Percentiles rank a stretch among this genome's conserved stretches.
Evolutionary conservation across 352 stramenopile species (phyloP).

Genomic region (Phytopythium montanum): DNA sequence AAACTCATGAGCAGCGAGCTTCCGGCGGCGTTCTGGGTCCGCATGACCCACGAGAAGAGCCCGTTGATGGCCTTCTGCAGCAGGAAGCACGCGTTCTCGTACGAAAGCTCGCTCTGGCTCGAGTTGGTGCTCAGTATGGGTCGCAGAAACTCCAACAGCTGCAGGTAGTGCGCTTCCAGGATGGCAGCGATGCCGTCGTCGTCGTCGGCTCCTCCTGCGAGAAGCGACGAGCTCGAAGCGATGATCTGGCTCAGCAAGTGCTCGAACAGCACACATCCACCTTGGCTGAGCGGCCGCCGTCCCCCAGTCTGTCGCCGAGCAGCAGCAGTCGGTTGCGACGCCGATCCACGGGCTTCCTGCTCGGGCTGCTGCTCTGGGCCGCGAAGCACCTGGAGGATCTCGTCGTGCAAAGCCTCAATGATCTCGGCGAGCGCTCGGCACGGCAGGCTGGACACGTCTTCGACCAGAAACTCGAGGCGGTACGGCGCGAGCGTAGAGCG

Average conservation of each 20-base stretch:
- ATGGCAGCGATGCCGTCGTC: conserved; percentile 42
- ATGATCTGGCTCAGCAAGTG: conserved; percentile 50
- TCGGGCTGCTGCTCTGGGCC: conserved; percentile 16
- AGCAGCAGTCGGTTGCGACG: neutral
- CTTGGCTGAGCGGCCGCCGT: conserved; percentile 30
- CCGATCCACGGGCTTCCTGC: conserved; percentile 15
- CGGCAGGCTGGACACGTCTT: conserved; percentile 53
- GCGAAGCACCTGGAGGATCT: conserved; percentile 34
- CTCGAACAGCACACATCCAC: conserved; percentile 66
- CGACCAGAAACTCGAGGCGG: conserved; percentile 54
- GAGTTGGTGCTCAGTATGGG: conserved; percentile 38
- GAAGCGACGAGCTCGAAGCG: conserved; percentile 26
- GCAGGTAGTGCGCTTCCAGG: conserved; percentile 48
- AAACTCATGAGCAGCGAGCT: conserved; percentile 36
- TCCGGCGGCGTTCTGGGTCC: conserved; percentile 28
- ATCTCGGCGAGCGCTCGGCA: conserved; percentile 39
- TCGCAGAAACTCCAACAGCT: conserved; percentile 36
- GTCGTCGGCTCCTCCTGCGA: conserved; percentile 26
- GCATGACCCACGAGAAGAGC: conserved; percentile 42
- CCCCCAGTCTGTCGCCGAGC: neutral
- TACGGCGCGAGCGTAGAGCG: conserved; percentile 60
- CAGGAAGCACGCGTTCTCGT: conserved; percentile 59
- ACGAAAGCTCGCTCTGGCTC: conserved; percentile 38
- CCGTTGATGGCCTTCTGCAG: conserved; percentile 63
- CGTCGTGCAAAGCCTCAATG: conserved; percentile 50